Percentiles rank a stretch among this genome's conserved stretches.
Evolutionary conservation across 805 yeast species (phyloP).

Genomic region (Suhomyces vadensis): DNA sequence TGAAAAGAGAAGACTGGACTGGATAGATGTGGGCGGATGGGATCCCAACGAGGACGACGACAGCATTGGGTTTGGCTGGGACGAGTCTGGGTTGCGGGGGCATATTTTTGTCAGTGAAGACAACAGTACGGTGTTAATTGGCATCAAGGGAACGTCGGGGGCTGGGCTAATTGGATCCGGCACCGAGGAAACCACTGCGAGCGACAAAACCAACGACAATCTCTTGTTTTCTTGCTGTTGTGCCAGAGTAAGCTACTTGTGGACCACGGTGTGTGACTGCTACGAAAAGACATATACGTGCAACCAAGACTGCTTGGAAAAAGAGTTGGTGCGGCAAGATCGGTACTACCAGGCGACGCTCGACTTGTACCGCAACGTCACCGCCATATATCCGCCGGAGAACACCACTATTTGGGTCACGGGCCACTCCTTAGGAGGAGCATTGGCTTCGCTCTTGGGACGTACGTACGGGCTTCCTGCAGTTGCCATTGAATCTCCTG

Average conservation of each 20-base stretch:
- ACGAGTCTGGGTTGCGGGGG: slow-evolving; percentile 80
- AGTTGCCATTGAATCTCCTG: slow-evolving; percentile 91
- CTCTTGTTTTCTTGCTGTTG: slow-evolving; percentile 92
- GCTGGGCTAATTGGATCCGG: slow-evolving; percentile 57
- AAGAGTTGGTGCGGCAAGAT: slow-evolving; percentile 70
- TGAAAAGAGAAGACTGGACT: slow-evolving; percentile 61
- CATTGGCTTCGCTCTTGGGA: slow-evolving; percentile 76
- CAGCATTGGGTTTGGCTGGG: slow-evolving; percentile 83
- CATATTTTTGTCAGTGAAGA: slow-evolving; percentile 74
- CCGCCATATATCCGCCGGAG: slow-evolving; percentile 59
- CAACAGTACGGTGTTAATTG: slow-evolving; percentile 64
- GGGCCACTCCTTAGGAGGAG: slow-evolving; percentile 95
- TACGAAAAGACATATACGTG: slow-evolving; percentile 82
- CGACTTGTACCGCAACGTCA: slow-evolving; percentile 74
- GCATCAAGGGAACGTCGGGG: slow-evolving; percentile 91
- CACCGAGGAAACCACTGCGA: slow-evolving; percentile 66
- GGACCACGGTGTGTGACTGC: slow-evolving; percentile 97
- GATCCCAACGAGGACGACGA: slow-evolving; percentile 55
- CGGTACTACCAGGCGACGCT: slow-evolving; percentile 79
- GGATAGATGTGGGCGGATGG: slow-evolving; percentile 73
- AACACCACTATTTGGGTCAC: slow-evolving; percentile 79
- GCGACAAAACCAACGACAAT: slow-evolving; percentile 86
- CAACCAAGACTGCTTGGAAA: slow-evolving; percentile 82
- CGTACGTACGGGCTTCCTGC: slow-evolving; percentile 89
- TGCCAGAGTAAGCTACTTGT: slow-evolving; percentile 84